Evolutionary conservation across 441 rosid genomes (phyloP), one percentile per base, ranked within the genome.

Genomic region (Erodium texanum): DNA sequence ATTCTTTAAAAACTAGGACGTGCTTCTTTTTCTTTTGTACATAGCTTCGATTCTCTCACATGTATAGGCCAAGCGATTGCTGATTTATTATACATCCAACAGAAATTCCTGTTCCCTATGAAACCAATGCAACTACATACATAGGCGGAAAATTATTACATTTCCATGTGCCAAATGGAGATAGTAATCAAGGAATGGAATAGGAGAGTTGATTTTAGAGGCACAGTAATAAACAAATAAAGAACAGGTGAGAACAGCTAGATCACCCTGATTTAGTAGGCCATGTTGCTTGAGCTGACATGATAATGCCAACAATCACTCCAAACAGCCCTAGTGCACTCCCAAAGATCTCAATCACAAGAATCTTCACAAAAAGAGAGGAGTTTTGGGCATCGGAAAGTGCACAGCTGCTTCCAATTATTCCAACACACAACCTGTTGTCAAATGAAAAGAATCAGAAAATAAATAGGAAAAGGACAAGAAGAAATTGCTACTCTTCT

Each of bases 231-330:
- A 3, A 48, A 48, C 19, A 48, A 52, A 52, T 52, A 16, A 15
- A n/a, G 19, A 18, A 9, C 48, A 5, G 7, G 8, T 4, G 8
- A 9, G 48, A 7, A 41, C 12, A 41, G 48, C 48, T 52, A 18
- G 8, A 52, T 52, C 59, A 52, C 22, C 7, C 59, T 52, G 59
- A 16, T 52, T 52, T 52, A 16, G 22, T 16, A 62, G 99, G 99
- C 97, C 99, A 94, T 56, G 97, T 68, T 65, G 99, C 99, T 87
- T 94, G 99, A 72, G 99, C 94, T 62, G 99, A 94, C 99, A 94
- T 94, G 66, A 94, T 94, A 68, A 94, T 92, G 65, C 99, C 96
- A 34, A 94, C 96, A 66, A 94, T 94, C 79, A 94, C 98, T 72
- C 97, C 99, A 68, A 94, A 94, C 84, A 94, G 78, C 52, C 99